These are phyloP conservation scores for Cystobasidium pallidum DNA, from an alignment of 1,284 basidiomycete species.

Conservation along the genomic window DNA sequence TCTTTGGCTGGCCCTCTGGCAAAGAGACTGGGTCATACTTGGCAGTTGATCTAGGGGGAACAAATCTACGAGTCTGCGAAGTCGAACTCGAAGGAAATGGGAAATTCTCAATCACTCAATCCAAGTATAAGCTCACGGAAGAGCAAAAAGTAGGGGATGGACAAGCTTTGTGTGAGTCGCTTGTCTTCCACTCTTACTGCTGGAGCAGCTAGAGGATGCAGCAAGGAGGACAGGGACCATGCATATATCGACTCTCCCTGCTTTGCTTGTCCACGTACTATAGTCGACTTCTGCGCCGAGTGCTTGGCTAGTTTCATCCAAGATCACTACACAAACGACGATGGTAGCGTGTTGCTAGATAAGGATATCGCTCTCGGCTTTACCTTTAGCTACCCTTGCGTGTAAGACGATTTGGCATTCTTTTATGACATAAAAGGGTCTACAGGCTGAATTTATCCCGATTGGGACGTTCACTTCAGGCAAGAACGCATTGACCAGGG, in stretches of 20 bases:
- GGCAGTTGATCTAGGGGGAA: constrained; percentile 94
- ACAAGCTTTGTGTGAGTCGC: constrained; percentile 65
- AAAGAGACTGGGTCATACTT: constrained; percentile 87
- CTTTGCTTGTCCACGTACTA: not conserved
- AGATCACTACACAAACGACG: constrained; percentile 69
- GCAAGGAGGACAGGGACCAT: too few relatives aligned
- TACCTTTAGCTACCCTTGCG: constrained; percentile 93
- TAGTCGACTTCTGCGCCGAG: constrained; percentile 92
- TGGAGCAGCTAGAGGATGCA: too few relatives aligned
- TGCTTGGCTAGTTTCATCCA: constrained; percentile 87
- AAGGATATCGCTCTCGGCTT: constrained; percentile 84
- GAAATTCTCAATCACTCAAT: constrained; percentile 96
- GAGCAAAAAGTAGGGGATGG: constrained; percentile 99
- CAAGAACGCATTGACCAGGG: constrained; percentile 95
- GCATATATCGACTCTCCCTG: too few relatives aligned
- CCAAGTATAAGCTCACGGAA: constrained; percentile 94
- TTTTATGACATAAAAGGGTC: not conserved
- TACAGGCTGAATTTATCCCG: not conserved
- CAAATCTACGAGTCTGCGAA: constrained; percentile 95
- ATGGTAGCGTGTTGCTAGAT: constrained; percentile 67
- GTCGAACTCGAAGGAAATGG: constrained; percentile 88
- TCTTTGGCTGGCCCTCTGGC: constrained; percentile 95
- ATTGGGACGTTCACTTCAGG: constrained; percentile 59
- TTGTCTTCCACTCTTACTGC: not conserved
- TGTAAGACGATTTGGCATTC: constrained; percentile 61